Conservation (phyloP, 2,329 filamentous ascomycete genomes). For the Trichoderma simmonsii region DNA sequence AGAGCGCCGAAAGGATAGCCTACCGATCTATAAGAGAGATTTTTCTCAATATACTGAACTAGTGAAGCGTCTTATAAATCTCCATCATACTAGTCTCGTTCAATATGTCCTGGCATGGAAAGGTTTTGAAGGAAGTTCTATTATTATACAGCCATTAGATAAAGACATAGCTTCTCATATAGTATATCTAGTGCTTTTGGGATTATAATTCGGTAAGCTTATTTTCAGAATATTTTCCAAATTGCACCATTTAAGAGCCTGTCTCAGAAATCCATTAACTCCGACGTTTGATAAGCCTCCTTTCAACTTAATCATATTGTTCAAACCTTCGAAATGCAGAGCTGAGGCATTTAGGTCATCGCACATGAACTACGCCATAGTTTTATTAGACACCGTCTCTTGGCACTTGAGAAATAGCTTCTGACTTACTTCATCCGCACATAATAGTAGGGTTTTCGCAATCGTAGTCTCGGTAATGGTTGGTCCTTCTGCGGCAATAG, state of each 20-base stretch:
- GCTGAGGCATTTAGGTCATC: not conserved
- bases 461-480: not conserved
- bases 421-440: not conserved
- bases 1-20: not conserved
- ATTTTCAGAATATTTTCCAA: not conserved
- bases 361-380: not conserved
- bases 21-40: not conserved
- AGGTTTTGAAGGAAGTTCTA: not conserved
- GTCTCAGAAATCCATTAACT: not conserved
- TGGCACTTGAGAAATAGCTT: not conserved
- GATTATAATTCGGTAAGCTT: not conserved
- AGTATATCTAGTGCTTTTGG: not conserved
- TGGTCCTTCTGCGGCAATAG: not conserved
- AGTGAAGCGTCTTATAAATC: not conserved
- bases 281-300: not conserved
- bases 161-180: not conserved
- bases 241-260: not conserved
- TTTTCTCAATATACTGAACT: not conserved
- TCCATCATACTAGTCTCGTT: not conserved
- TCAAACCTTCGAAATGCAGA: not conserved
- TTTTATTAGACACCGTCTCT: not conserved
- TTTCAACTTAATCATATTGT: not conserved
- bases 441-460: not conserved
- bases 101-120: not conserved
- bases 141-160: not conserved